Base-by-base conservation (phyloP, 495 filamentous ascomycete genomes). In the Platismatia glauca region DNA sequence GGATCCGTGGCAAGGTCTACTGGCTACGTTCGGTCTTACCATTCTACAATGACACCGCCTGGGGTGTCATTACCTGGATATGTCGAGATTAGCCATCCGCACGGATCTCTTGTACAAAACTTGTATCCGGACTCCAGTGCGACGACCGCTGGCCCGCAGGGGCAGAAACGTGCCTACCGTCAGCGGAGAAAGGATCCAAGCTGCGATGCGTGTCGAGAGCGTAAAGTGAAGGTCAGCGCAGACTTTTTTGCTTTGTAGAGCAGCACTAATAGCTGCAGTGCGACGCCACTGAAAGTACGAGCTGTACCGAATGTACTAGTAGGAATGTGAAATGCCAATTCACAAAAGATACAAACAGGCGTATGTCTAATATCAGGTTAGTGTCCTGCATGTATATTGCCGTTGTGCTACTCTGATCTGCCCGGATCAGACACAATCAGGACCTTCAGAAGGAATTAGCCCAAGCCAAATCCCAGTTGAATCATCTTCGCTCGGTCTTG, bases 361-460 rank as follows among this genome's bases (percentile, higher is more conserved):
- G 94, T 65, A 98, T 98, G 94, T 97, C 94, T 55, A 96, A 92
- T 18, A 97, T 97, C 73, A 98, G 97, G 85, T 86, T 74, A 67
- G 81, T 77, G 52, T 48, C 39, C 41, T 34, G 55, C 61, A 58
- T 12, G 15, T 24, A 2, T 9, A 29, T n/a, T 11, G 31, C 27
- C 35, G 24, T 33, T 20, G 12, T 48, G 50, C 9, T 22, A 5
- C 34, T 33, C 43, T 64, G 35, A 58, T 38, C 55, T 66, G 62
- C 67, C 37, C 15, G 41, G 44, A 37, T 41, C 60, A 86, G 84
- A 73, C 94, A 97, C 78, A 90, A 97, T 4, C 94, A 98, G 74
- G 94, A 98, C 74, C 78, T 98, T 31, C 92, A 97, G 73, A 95
- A 90, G 74, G 93, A 96, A 73, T 83, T 98, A 59, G 78, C 84